Evolutionary conservation across 2,329 filamentous ascomycete genomes (phyloP).

Genomic region (Capronia americana): DNA sequence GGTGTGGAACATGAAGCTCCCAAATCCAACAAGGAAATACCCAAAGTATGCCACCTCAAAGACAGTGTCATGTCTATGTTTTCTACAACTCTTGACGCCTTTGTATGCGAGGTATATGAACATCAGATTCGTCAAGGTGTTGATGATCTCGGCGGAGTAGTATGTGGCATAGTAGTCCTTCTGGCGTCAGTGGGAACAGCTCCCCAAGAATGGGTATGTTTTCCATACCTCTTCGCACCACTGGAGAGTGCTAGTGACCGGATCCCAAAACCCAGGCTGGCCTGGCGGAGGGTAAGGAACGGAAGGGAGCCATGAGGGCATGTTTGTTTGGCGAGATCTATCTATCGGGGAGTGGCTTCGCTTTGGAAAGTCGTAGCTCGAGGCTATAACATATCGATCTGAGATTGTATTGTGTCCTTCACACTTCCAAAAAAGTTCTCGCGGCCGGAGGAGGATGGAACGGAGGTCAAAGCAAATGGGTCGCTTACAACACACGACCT

Average conservation of each 20-base stretch:
- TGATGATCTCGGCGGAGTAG: constrained; percentile 79
- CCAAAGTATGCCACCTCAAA: constrained; percentile 72
- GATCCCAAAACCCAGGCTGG: constrained; percentile 68
- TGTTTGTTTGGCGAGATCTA: constrained; percentile 26
- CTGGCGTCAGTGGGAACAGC: constrained; percentile 13
- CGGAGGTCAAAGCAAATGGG: constrained; percentile 1
- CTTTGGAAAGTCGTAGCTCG: background rate
- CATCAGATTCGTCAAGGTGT: constrained; percentile 79
- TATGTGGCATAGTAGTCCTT: constrained; percentile 77
- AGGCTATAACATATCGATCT: constrained; percentile 6
- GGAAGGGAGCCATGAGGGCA: constrained; percentile 51
- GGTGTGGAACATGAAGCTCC: constrained; percentile 68
- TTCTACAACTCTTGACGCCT: constrained; percentile 75
- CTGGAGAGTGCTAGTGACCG: constrained; percentile 74
- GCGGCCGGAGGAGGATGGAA: constrained; percentile 19
- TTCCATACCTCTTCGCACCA: constrained; percentile 76
- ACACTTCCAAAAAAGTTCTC: background rate
- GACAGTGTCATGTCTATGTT: constrained; percentile 74
- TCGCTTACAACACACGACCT: constrained; percentile 15
- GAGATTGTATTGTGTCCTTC: background rate
- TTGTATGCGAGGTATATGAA: constrained; percentile 80
- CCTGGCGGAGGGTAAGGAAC: constrained; percentile 58
- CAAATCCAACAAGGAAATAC: constrained; percentile 66
- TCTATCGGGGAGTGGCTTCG: background rate
- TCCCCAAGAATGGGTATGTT: background rate